Evolutionary conservation across 176 grass and related monocot species (phyloP).

Genomic region (Raddia guianensis): DNA sequence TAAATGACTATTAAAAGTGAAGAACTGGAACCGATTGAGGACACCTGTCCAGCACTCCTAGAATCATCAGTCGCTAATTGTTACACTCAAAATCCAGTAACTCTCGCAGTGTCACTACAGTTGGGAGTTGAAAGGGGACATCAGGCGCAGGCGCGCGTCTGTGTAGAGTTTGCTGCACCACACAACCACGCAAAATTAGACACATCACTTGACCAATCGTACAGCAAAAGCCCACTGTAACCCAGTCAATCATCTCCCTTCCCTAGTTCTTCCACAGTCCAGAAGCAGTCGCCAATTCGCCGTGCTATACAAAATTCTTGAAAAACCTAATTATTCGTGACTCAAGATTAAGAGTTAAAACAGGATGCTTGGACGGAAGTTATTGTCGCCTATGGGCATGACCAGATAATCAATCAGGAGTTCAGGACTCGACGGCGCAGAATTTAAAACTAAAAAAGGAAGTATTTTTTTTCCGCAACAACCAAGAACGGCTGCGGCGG

Average conservation of each 20-base stretch:
- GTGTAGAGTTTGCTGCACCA: neutral
- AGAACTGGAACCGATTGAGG: too few relatives aligned
- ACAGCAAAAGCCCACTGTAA: neutral
- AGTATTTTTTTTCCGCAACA: neutral
- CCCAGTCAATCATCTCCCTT: neutral
- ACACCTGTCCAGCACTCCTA: neutral
- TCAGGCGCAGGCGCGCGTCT: too few relatives aligned
- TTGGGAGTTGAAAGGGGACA: neutral
- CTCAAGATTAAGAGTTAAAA: neutral
- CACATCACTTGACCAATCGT: neutral
- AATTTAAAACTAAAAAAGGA: neutral
- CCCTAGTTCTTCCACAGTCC: neutral
- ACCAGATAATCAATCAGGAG: neutral
- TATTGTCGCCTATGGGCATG: neutral
- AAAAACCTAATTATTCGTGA: neutral
- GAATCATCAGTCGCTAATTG: neutral
- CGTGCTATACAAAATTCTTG: neutral
- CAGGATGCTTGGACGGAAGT: neutral
- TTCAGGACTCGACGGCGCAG: neutral
- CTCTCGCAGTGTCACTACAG: neutral
- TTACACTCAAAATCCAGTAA: neutral
- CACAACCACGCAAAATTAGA: neutral
- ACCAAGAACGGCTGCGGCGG: neutral
- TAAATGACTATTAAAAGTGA: neutral
- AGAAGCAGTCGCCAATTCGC: neutral